Conservation (phyloP, 768 basidiomycete species). For the Amanita brunnescens region DNA sequence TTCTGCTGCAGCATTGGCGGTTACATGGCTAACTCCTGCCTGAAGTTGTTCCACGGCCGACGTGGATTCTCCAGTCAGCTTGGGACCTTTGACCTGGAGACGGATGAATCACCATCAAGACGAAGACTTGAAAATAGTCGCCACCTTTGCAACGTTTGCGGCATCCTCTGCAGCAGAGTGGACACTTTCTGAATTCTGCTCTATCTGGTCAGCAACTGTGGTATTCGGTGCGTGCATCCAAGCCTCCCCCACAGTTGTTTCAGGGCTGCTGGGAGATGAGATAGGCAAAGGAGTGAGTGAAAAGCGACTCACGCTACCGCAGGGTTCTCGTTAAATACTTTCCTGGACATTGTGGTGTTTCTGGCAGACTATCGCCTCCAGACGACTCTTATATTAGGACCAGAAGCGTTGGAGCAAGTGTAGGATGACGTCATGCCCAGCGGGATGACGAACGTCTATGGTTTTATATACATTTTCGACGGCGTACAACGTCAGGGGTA, state of each 20-base stretch:
- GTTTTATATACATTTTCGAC: background rate
- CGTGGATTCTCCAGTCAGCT: slow-evolving; percentile 13
- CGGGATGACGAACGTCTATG: background rate
- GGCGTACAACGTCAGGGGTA: background rate
- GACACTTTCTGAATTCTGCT: slow-evolving; percentile 34
- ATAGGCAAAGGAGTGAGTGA: background rate
- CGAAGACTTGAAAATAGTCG: slow-evolving; percentile 3
- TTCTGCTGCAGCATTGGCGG: slow-evolving; percentile 43
- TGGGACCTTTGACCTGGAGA: slow-evolving; percentile 21
- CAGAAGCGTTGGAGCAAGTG: background rate
- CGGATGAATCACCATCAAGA: slow-evolving; percentile 11
- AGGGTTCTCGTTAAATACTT: background rate
- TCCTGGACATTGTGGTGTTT: background rate
- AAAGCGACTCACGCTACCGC: background rate
- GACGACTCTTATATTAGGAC: background rate
- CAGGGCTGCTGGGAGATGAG: slow-evolving; percentile 19
- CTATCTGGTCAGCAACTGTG: slow-evolving; percentile 31
- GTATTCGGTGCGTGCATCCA: slow-evolving; percentile 38
- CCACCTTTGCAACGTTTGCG: slow-evolving; percentile 44
- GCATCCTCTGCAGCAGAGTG: slow-evolving; percentile 33
- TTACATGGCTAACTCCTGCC: slow-evolving; percentile 23
- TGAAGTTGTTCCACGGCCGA: slow-evolving; percentile 29
- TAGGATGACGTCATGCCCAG: background rate
- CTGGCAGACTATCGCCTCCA: too few relatives aligned
- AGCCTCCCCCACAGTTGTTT: slow-evolving; percentile 49